Percentiles rank a stretch among this genome's conserved stretches.
Evolutionary conservation across 2,329 filamentous ascomycete genomes (phyloP).

Genomic region (Colletotrichum tabaci): DNA sequence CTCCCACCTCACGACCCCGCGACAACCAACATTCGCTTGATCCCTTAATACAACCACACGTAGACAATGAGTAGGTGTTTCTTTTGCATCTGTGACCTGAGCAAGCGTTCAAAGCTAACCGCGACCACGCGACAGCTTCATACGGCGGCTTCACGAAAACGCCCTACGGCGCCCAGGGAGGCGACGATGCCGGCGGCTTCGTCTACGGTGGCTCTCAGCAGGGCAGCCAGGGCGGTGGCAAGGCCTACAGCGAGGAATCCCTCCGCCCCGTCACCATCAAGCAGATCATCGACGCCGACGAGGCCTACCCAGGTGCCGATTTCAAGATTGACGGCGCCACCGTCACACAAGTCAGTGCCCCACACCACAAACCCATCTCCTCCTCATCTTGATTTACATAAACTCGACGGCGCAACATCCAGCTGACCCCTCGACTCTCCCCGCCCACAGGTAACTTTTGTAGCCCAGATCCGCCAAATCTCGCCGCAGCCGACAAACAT

Average conservation of each 20-base stretch:
- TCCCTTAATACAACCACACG: background rate
- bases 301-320: constrained; percentile 79
- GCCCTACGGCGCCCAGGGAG: constrained; percentile 69
- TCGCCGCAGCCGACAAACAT: constrained; percentile 90
- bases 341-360: constrained; percentile 74
- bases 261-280: constrained; percentile 96
- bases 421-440: background rate
- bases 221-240: constrained; percentile 67
- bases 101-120: background rate
- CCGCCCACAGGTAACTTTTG: constrained; percentile 70
- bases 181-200: constrained; percentile 75
- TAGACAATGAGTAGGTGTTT: constrained; percentile 19
- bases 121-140: constrained; percentile 55
- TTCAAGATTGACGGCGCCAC: constrained; percentile 87
- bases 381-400: background rate
- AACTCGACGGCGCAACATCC: background rate
- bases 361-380: background rate
- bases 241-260: constrained; percentile 83
- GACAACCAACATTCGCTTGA: background rate
- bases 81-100: too few species aligned
- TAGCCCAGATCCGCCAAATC: constrained; percentile 92
- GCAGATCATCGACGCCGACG: constrained; percentile 87
- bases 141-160: constrained; percentile 59
- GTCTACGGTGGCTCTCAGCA: constrained; percentile 72
- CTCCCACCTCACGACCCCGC: background rate